Base-by-base conservation (phyloP, 441 rosid genomes). In the Adansonia rubrostipa region DNA sequence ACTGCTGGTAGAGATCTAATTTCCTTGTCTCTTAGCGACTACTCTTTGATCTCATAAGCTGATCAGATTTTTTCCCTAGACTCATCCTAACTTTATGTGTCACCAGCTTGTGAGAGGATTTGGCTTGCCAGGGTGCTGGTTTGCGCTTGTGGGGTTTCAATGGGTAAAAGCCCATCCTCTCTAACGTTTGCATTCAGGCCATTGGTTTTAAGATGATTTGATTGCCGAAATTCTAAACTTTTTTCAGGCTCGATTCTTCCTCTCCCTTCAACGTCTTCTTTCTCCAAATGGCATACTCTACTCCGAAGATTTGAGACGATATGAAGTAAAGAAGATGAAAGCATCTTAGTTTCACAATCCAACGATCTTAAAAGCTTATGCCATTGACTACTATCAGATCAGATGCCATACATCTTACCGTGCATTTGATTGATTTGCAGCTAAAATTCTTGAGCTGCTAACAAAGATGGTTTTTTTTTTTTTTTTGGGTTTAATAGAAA, bases 91-190 rank as follows among this genome's bases (percentile, higher is more conserved):
- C 80, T 51, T 73, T 80, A 19, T 9, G 72, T 71, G 17, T 10
- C 48, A 6, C 68, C 85, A 91, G 95, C 71, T 88, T 9, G 82
- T 85, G 75, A 84, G 79, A 47, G 92, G 91, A 51, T 88, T 44
- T 24, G 95, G 95, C 71, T 82, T 89, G 84, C 58, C 80, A 0
- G 86, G 85, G 73, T 87, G 88, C 79, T 87, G 89, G 89, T 83
- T 69, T 36, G 85, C 85, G 3, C 88, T 87, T 5, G 76, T 80
- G 0, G 82, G 80, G 42, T 87, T 87, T 73, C 89, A 87, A 64
- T 87, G 88, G 89, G 88, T 87, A 87, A 79, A 42, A 5, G 14
- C 64, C 64, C 60, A 58, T 58, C 13, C 47, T 66, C 40, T 11
- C 4, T 28, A 64, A 47, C 14, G 2, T 42, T 74, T 45, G 0